These are phyloP conservation scores for Colletotrichum lindemuthianum DNA, from an alignment of 2,329 filamentous ascomycete genomes.

Conservation along the genomic window DNA sequence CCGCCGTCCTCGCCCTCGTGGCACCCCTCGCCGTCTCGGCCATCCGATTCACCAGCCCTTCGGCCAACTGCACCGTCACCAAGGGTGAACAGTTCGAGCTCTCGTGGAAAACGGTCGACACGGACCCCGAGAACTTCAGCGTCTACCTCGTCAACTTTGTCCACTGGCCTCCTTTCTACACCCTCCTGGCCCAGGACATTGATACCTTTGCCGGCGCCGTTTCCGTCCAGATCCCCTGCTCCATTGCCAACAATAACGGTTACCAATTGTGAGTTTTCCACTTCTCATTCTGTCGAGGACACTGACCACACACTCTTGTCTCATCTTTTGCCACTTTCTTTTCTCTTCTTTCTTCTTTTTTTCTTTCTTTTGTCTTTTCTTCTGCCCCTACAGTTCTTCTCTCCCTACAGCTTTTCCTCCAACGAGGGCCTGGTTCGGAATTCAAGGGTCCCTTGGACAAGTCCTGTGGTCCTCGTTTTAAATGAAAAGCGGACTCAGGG, in stretches of 20 bases:
- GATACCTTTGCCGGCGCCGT: conserved; percentile 44
- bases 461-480: conserved; percentile 14
- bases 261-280: conserved; percentile 47
- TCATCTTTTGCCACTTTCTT: conserved; percentile 29
- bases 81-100: conserved; percentile 48
- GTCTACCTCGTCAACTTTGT: conserved; percentile 57
- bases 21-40: conserved; percentile 44
- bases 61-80: conserved; percentile 47
- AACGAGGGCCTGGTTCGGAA: background rate
- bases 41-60: conserved; percentile 45
- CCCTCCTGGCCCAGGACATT: conserved; percentile 47
- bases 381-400: no score
- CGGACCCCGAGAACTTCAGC: conserved; percentile 51
- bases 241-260: conserved; percentile 46
- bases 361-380: no score
- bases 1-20: conserved; percentile 43
- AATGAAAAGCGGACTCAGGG: conserved; percentile 18
- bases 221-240: conserved; percentile 51
- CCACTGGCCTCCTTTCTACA: conserved; percentile 54
- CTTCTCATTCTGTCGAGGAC: conserved; percentile 24
- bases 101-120: conserved; percentile 52
- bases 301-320: no score
- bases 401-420: background rate
- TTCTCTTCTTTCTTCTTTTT: conserved; percentile 10
- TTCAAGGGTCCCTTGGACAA: background rate